Percentiles rank a stretch among this genome's conserved stretches.
phyloP scores from a whole-genome alignment of 2,329 filamentous ascomycete genomes.

The Podosphaera fusca region DNA sequence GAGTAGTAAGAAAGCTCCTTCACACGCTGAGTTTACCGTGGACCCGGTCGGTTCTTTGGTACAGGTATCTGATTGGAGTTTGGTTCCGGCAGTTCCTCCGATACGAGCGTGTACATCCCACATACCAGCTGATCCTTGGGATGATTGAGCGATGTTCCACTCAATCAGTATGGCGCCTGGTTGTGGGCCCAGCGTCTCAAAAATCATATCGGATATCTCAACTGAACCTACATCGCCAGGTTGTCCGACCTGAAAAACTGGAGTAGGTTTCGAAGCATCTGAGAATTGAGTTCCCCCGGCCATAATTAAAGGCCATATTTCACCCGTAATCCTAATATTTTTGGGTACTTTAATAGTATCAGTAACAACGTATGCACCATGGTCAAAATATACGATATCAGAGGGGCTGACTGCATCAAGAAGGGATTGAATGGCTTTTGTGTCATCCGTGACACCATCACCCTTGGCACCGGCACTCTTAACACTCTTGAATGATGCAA shows the following conservation, averaged over 20 bases:
- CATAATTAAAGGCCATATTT: conserved; percentile 80
- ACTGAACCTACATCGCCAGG: conserved; percentile 55
- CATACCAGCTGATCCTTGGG: conserved; percentile 49
- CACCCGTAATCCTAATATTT: conserved; percentile 69
- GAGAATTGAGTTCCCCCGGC: conserved; percentile 54
- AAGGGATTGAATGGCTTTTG: conserved; percentile 55
- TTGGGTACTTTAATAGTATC: conserved; percentile 50
- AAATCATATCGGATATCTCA: conserved; percentile 72
- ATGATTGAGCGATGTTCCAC: conserved; percentile 58
- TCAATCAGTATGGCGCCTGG: conserved; percentile 78
- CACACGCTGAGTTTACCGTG: conserved; percentile 39
- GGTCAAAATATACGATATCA: conserved; percentile 51
- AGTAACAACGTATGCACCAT: conserved; percentile 41
- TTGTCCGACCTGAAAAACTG: conserved; percentile 70
- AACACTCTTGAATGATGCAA: conserved; percentile 57
- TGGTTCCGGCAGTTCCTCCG: conserved; percentile 64
- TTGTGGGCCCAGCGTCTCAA: conserved; percentile 56
- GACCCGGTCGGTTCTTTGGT: conserved; percentile 46
- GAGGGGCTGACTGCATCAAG: conserved; percentile 42
- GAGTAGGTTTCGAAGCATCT: conserved; percentile 50
- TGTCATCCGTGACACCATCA: conserved; percentile 74
- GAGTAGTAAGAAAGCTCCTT: conserved; percentile 49
- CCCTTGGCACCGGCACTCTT: conserved; percentile 67
- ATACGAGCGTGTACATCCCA: conserved; percentile 96
- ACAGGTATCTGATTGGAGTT: conserved; percentile 55